phyloP scores from a whole-genome alignment of 345 rosid species.

The Mercurialis annua region DNA sequence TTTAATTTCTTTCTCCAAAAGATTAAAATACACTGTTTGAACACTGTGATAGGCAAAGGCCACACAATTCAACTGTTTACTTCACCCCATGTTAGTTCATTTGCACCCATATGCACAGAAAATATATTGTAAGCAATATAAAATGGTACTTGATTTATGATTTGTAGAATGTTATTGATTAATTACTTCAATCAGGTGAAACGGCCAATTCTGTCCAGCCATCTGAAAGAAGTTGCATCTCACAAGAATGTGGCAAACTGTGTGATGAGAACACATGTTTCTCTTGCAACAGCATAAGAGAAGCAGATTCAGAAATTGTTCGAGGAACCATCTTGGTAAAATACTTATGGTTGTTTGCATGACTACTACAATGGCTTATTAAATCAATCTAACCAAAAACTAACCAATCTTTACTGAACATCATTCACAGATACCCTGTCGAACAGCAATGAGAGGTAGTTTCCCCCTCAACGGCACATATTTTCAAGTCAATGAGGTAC shows the following conservation, averaged over 20 bases:
- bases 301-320: slow-evolving; percentile 67
- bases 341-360: slow-evolving; percentile 9
- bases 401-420: not conserved
- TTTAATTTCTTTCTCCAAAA: not conserved
- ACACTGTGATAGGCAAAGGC: not conserved
- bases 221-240: slow-evolving; percentile 52
- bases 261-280: slow-evolving; percentile 67
- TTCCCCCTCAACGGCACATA: slow-evolving; percentile 36
- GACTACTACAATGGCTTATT: not conserved
- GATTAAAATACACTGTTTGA: not conserved
- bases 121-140: not conserved
- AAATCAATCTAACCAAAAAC: not conserved
- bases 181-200: slow-evolving; percentile 51
- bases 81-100: not conserved
- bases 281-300: slow-evolving; percentile 65
- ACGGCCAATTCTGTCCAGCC: slow-evolving; percentile 67
- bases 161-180: not conserved
- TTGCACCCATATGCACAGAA: not conserved
- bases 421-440: slow-evolving; percentile 32
- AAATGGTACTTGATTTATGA: not conserved
- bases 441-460: slow-evolving; percentile 35
- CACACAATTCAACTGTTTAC: not conserved
- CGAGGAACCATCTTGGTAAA: slow-evolving; percentile 88
- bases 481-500: slow-evolving; percentile 34
- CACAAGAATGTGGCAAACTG: slow-evolving; percentile 41